Evolutionary conservation across 768 basidiomycete genomes (phyloP), one percentile per base, ranked within the genome.

Genomic region (Antrodiella citrinella): DNA sequence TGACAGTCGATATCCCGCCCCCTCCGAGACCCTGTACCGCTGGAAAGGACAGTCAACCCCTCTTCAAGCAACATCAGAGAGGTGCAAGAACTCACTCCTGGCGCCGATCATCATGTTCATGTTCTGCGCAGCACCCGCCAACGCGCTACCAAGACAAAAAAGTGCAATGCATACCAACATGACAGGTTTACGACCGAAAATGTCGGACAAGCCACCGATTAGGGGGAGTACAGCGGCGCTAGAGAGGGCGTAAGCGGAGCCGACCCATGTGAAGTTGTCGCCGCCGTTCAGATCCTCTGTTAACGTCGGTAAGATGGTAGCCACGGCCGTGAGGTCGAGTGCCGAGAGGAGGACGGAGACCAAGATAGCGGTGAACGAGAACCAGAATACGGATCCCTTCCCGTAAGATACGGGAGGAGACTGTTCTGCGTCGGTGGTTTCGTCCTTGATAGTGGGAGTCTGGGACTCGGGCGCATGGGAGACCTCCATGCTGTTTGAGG

Each of bases 101-200:
- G 67, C 71, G 4, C 63, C 70, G 42, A 75, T 72, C 1, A 72
- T 51, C 66, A 68, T 67, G 4, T 56, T 51, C 70, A 75, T 72
- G 44, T 49, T 68, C 41, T 67, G 57, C 0, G 72, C 69, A 0
- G 67, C 61, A 0, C 70, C 75, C 11, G 62, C 63, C 1, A 75
- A 21, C 0, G 68, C 71, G 10, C 65, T 67, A 0, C 75, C 73
- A 18, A 72, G 23, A 0, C 68, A 66, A 48, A 72, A 71, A n/a
- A 65, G 47, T 0, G 59, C 19, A 21, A 71, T 54, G 21, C 60
- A 59, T 1, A 47, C 53, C 9, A 70, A 42, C 15, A 71, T 54
- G n/a, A 66, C 54, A 3, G 68, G 67, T 4, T 57, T 59, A 1
- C 71, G 60, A 0, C 71, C 71, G 49, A 72, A 69, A 0, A 64